Percentiles rank a stretch among this genome's conserved stretches.
Evolutionary conservation across 1,284 basidiomycete genomes (phyloP).

Genomic region (Nidula niveotomentosa): DNA sequence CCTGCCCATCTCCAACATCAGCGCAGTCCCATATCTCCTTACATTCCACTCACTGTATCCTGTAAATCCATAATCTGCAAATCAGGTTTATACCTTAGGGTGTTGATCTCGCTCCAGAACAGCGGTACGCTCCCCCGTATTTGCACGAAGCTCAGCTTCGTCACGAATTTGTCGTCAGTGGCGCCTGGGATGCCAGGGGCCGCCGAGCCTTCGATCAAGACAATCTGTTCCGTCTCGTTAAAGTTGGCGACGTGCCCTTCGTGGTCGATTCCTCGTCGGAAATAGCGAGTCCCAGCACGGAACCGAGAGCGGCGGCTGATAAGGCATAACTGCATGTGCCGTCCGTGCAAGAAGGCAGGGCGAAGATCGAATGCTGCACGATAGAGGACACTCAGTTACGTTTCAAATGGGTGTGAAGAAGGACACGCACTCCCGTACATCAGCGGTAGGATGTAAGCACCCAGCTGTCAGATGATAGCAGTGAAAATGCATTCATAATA

Average conservation of each 20-base stretch:
- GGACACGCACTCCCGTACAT: slow-evolving; percentile 80
- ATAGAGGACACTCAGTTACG: slow-evolving; percentile 7
- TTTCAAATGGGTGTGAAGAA: slow-evolving; percentile 19
- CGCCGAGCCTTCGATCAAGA: slow-evolving; percentile 70
- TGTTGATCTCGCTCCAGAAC: slow-evolving; percentile 98
- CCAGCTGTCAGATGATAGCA: slow-evolving; percentile 57
- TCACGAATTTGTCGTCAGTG: slow-evolving; percentile 49
- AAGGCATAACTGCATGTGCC: slow-evolving; percentile 83
- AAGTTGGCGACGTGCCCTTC: slow-evolving; percentile 88
- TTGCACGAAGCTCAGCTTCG: slow-evolving; percentile 86
- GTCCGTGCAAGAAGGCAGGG: slow-evolving; percentile 74
- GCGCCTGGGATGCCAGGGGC: slow-evolving; percentile 35
- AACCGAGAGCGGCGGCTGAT: slow-evolving; percentile 93
- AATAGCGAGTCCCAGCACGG: slow-evolving; percentile 96
- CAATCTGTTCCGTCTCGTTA: slow-evolving; percentile 93
- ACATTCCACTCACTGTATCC: slow-evolving; percentile 61
- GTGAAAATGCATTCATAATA: too few relatives aligned
- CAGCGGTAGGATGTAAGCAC: slow-evolving; percentile 88
- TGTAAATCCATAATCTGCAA: slow-evolving; percentile 94
- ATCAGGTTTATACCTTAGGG: slow-evolving; percentile 95
- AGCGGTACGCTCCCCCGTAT: slow-evolving; percentile 93
- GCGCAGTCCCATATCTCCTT: neutral
- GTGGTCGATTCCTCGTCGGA: slow-evolving; percentile 90
- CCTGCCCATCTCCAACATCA: slow-evolving; percentile 37
- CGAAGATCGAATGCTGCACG: slow-evolving; percentile 87